A percentile compares a stretch with the other conserved stretches of the same genome.
Conservation (phyloP, 2,329 filamentous ascomycete genomes). For the Beauveria varroae region DNA sequence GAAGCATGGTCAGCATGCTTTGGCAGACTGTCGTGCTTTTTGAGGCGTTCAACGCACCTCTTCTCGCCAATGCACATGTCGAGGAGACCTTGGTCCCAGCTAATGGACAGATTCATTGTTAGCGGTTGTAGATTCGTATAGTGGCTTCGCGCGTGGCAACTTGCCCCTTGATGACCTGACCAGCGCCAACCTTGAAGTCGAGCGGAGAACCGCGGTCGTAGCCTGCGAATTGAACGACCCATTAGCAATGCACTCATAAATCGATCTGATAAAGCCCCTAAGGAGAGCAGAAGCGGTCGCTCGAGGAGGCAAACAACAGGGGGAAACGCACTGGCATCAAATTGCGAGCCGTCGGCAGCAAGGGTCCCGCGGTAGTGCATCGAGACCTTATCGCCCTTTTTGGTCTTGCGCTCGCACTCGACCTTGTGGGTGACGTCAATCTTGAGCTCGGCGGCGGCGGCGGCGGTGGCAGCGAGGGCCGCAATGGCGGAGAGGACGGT, state of each 20-base stretch:
- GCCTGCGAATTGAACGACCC: conserved; percentile 26
- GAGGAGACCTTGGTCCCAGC: conserved; percentile 83
- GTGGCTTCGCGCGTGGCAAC: conserved; percentile 22
- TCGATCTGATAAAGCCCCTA: no score
- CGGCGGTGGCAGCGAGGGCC: conserved; percentile 41
- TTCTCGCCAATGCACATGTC: conserved; percentile 97
- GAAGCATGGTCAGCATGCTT: conserved; percentile 14
- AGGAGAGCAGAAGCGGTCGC: no score
- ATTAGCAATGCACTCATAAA: not conserved
- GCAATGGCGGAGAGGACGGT: conserved; percentile 43
- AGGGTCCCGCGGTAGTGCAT: conserved; percentile 89
- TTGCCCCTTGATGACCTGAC: conserved; percentile 83
- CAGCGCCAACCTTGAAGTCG: conserved; percentile 68
- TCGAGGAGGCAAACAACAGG: not conserved
- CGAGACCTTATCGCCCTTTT: conserved; percentile 68
- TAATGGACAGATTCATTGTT: conserved; percentile 24
- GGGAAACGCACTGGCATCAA: conserved; percentile 60
- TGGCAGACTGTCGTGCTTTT: not conserved
- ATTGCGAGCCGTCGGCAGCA: conserved; percentile 63
- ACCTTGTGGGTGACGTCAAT: conserved; percentile 69
- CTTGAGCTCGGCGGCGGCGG: conserved; percentile 57
- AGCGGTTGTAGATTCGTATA: conserved; percentile 7
- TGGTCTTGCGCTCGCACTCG: conserved; percentile 71
- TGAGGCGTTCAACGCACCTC: conserved; percentile 36
- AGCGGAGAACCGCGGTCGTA: conserved; percentile 75